phyloP scores from a whole-genome alignment of 768 basidiomycete genomes.

The Agrocybe chaxingu region DNA sequence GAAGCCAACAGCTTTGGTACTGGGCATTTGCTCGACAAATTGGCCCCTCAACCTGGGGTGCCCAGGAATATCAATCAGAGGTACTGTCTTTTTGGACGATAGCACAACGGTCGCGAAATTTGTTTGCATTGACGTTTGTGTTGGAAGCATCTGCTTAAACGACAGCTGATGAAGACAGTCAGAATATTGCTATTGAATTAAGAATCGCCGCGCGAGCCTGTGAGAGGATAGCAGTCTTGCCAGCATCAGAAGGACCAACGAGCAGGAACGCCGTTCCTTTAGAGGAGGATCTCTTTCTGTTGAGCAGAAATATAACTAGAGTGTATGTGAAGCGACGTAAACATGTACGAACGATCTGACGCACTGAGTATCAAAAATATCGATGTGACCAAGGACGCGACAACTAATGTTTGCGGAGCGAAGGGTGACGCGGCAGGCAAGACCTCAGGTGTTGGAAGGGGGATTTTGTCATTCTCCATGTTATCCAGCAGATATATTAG shows the following conservation, averaged over 20 bases:
- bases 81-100: conserved; percentile 42
- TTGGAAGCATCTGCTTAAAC: conserved; percentile 60
- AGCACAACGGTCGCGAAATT: conserved; percentile 52
- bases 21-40: conserved; percentile 60
- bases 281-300: conserved; percentile 39
- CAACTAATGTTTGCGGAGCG: conserved; percentile 33
- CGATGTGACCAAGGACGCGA: conserved; percentile 43
- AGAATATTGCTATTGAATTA: neutral
- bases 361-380: conserved; percentile 40
- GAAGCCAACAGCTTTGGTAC: conserved; percentile 68
- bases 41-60: conserved; percentile 78
- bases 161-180: conserved; percentile 45
- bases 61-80: conserved; percentile 77
- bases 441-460: conserved; percentile 31
- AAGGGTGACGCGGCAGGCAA: conserved; percentile 30
- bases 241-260: conserved; percentile 73
- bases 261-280: conserved; percentile 65
- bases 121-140: conserved; percentile 75
- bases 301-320: conserved; percentile 43
- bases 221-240: conserved; percentile 78
- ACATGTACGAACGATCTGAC: conserved; percentile 16
- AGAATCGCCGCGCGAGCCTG: conserved; percentile 35
- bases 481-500: neutral
- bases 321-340: neutral
- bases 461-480: conserved; percentile 14